Evolutionary conservation across 2,329 filamentous ascomycete species (phyloP).

Genomic region (Mycogone perniciosa): DNA sequence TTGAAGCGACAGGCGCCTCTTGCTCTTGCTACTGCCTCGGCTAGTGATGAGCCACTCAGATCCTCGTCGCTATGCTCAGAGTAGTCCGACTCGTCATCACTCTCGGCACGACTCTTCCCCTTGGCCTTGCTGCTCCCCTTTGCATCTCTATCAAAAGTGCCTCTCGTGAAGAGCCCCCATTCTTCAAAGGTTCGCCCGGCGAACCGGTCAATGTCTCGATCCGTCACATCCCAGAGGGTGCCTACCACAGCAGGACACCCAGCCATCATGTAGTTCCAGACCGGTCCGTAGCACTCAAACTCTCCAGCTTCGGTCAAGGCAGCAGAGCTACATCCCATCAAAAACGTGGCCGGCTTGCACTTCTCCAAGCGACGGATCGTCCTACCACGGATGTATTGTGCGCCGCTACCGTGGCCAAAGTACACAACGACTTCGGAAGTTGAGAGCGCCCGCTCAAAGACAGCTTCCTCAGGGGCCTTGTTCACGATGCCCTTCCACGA

Average conservation of each 20-base stretch:
- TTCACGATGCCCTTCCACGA: constrained; percentile 66
- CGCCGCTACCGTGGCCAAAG: constrained; percentile 92
- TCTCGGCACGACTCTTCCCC: constrained; percentile 20
- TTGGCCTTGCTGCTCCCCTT: constrained; percentile 23
- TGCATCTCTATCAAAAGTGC: constrained; percentile 35
- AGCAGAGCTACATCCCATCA: constrained; percentile 93
- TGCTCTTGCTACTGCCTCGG: constrained; percentile 73
- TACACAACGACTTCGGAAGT: constrained; percentile 73
- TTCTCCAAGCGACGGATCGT: constrained; percentile 72
- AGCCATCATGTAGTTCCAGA: constrained; percentile 86
- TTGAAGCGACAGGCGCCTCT: constrained; percentile 75
- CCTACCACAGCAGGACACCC: constrained; percentile 82
- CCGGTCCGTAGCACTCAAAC: constrained; percentile 86
- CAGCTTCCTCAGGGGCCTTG: constrained; percentile 65
- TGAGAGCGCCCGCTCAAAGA: constrained; percentile 65
- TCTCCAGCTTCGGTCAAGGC: constrained; percentile 70
- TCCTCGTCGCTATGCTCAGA: constrained; percentile 16
- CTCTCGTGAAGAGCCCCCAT: constrained; percentile 67
- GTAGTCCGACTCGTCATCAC: constrained; percentile 7
- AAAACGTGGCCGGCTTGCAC: constrained; percentile 70
- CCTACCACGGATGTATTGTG: constrained; percentile 84
- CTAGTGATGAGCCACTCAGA: constrained; percentile 43
- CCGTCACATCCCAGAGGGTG: constrained; percentile 96
- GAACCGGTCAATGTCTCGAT: constrained; percentile 94
- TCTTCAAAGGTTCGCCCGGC: constrained; percentile 70